These are phyloP conservation scores for Epichloe scottii DNA, from an alignment of 2,329 filamentous ascomycete genomes.

Conservation along the genomic window DNA sequence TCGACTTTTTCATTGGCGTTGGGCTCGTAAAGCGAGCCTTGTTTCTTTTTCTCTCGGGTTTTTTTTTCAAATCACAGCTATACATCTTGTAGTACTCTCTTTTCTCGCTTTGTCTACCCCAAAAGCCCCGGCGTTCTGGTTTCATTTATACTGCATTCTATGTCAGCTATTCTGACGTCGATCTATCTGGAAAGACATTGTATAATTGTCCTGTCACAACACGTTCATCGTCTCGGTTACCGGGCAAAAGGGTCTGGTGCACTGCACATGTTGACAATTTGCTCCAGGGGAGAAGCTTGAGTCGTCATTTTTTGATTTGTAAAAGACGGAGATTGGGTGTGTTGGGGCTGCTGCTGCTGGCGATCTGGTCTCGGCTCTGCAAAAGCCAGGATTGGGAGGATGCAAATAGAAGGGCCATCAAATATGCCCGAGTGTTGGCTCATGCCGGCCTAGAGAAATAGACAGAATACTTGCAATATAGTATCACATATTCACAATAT, in stretches of 20 bases:
- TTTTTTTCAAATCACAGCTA: neutral
- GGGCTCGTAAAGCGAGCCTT: conserved; percentile 4
- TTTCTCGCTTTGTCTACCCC: neutral
- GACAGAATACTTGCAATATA: conserved; percentile 1
- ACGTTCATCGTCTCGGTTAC: neutral
- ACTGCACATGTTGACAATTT: neutral
- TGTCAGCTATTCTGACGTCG: neutral
- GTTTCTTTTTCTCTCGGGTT: neutral
- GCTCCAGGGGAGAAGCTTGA: neutral
- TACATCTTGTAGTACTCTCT: neutral
- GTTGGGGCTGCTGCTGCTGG: neutral
- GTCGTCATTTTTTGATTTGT: neutral
- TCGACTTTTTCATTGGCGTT: conserved; percentile 13
- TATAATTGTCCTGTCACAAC: neutral
- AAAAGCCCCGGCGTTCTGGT: neutral
- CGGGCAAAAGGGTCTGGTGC: neutral
- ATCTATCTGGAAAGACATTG: neutral
- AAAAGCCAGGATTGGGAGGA: neutral
- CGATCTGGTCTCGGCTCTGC: neutral
- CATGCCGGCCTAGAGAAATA: neutral
- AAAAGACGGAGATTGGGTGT: neutral
- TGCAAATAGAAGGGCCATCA: neutral
- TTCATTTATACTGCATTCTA: neutral
- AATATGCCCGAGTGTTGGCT: neutral
- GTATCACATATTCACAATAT: neutral